Evolutionary conservation across 2,329 filamentous ascomycete species (phyloP), one percentile per base, ranked within the genome.

Genomic region (Fusarium redolens): DNA sequence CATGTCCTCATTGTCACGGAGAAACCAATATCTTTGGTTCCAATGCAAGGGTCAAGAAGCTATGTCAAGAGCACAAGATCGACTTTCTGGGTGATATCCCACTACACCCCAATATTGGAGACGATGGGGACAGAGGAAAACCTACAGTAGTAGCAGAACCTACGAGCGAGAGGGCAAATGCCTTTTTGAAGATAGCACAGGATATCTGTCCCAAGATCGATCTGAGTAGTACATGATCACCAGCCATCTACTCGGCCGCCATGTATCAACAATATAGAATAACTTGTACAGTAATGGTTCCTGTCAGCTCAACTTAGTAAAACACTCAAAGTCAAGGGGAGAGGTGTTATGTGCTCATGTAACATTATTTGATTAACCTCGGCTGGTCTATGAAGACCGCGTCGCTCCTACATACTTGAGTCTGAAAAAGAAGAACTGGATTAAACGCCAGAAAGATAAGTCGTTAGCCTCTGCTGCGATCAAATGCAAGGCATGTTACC

Each of bases 101-200:
- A 10, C 86, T 99, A 54, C 94, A 98, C 81, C 91, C 93, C 7
- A 90, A 86, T 56, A 97, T 98, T 28, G 97, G 95, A 66, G 92
- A 94, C 62, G 94, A 98, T 81, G 94, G 93, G 2, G 94, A 97
- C 81, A 86, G 88, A 25, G 96, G 96, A 2, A 94, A 92, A 81
- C 96, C 96, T 7, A 98, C 95, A 2, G 93, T 98, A 1, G 94
- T 97, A 5, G 89, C 94, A 3, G 94, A 97, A 81, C 94, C 96
- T 12, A 86, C 90, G 2, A 95, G 94, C 75, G 87, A 89, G 37
- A 89, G 93, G 74, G 92, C 93, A 1, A 83, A 86, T 59, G 90
- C 91, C 2, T 99, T 98, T 79, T 82, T 92, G 64, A 84, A 86
- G 22, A 91, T 97, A 79, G 93, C 93, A 3, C 84, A 87, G 61